Evolutionary conservation across 2,329 filamentous ascomycete species (phyloP).

Genomic region (Fusarium hainanense): DNA sequence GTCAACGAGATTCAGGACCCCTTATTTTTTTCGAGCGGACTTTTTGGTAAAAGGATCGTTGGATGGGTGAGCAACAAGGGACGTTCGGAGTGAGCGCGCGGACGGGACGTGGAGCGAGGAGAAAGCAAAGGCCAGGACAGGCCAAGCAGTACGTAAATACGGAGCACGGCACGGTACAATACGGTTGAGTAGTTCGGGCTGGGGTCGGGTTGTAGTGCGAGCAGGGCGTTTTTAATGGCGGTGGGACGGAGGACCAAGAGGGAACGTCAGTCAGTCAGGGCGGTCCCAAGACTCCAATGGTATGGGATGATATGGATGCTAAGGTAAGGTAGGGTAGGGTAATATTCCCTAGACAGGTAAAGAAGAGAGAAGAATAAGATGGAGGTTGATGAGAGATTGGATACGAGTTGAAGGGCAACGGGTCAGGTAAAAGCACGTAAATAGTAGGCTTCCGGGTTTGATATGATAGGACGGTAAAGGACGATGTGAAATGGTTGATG

Average conservation of each 20-base stretch:
- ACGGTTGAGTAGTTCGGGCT: constrained; percentile 24
- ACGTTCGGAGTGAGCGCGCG: constrained; percentile 37
- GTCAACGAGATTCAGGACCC: constrained; percentile 35
- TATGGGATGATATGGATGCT: neutral
- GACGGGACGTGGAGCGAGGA: constrained; percentile 36
- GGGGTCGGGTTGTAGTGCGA: constrained; percentile 21
- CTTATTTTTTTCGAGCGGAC: constrained; percentile 40
- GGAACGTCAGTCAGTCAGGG: constrained; percentile 14
- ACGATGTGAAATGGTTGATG: constrained; percentile 20
- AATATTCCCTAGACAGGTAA: constrained; percentile 16
- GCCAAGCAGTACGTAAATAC: constrained; percentile 36
- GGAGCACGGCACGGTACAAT: constrained; percentile 29
- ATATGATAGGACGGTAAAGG: constrained; percentile 22
- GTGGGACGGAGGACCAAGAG: constrained; percentile 42
- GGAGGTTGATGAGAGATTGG: constrained; percentile 31
- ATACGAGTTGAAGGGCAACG: constrained; percentile 43
- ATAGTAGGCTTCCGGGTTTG: constrained; percentile 12
- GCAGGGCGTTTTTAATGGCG: constrained; percentile 40
- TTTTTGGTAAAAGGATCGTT: constrained; percentile 35
- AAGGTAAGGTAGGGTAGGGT: neutral
- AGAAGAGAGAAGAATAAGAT: constrained; percentile 5
- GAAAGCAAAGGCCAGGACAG: constrained; percentile 16
- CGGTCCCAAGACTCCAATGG: constrained; percentile 26
- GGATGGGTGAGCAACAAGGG: constrained; percentile 40
- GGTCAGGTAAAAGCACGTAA: constrained; percentile 17